These are phyloP conservation scores for Taxillus chinensis DNA, from an alignment of 164 flowering plant genomes.

Conservation along the genomic window DNA sequence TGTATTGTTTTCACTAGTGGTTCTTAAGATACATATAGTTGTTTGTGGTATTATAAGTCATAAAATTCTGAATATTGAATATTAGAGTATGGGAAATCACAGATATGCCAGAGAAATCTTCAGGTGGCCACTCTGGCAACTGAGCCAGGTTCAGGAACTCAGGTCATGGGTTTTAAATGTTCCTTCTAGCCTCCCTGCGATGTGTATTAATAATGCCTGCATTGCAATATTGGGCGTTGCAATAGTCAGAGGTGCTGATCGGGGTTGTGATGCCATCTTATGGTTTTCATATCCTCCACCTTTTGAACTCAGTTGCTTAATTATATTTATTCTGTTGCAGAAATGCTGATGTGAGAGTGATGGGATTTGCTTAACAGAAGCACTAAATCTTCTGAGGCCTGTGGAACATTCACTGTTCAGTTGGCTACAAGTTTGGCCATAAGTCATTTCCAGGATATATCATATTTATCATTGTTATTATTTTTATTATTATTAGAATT, in stretches of 20 bases:
- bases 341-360: constrained; percentile 57
- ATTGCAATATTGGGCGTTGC: constrained; percentile 26
- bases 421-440: constrained; percentile 26
- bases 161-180: constrained; percentile 48
- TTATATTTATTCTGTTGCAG: constrained; percentile 69
- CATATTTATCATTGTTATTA: background rate
- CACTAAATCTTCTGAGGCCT: constrained; percentile 50
- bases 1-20: too few relatives aligned
- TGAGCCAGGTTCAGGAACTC: constrained; percentile 60
- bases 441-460: constrained; percentile 20
- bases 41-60: too few relatives aligned
- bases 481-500: too few relatives aligned
- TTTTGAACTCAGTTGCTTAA: constrained; percentile 32
- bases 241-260: constrained; percentile 27
- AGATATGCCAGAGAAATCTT: constrained; percentile 64
- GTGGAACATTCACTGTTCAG: constrained; percentile 33
- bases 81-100: constrained; percentile 71
- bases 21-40: too few relatives aligned
- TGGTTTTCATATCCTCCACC: constrained; percentile 37
- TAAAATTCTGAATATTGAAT: constrained; percentile 56
- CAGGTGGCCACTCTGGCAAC: constrained; percentile 68
- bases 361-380: constrained; percentile 60
- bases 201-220: constrained; percentile 35
- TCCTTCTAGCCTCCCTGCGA: constrained; percentile 24
- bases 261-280: constrained; percentile 33